Base-by-base conservation (phyloP, 2,329 filamentous ascomycete genomes). In the Lasiodiplodia citricola region DNA sequence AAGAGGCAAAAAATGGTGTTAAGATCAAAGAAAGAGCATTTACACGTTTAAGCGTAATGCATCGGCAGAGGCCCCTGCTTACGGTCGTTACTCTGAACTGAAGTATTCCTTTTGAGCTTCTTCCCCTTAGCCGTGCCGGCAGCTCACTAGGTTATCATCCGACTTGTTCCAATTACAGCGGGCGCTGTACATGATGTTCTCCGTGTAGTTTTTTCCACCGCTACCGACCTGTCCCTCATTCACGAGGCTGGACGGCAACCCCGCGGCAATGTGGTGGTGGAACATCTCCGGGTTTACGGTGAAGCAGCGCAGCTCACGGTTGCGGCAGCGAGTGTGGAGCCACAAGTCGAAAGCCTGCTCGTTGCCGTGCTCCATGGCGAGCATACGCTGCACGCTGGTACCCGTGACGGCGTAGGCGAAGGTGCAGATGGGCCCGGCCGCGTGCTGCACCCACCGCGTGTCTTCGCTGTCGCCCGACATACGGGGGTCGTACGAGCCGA, bases 241-340 rank as follows among this genome's bases (percentile, higher is more conserved):
- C 25, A 70, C 69, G 2, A 71, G 66, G 16, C 63, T 71, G 16
- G 66, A 23, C 23, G 35, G 56, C 57, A 68, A 14, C 8, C 68
- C 70, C 5, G 66, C 68, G 5, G 58, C 55, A 13, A 68, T 37
- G 41, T 71, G 69, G 55, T 71, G 70, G 38, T 71, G 70, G 62
- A 71, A 71, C 41, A 71, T 58, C 41, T 71, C 70, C 25, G 70
- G 68, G 63, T 71, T 71, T 21, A 69, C 68, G 28, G 55, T 67
- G 38, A 68, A 55, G 54, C 69, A 71, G 47, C 60, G 57, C 37
- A 71, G 54, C n/a, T 64, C 55, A 31, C 44, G 41, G 23, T 35
- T 52, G 37, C 69, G 67, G 66, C 70, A 71, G 21, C 67, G 54
- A 2, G 58, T 70, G 60, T 71, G 70, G 41, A 71, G 41, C 68